Evolutionary conservation across 345 rosid genomes (phyloP).

Genomic region (Erysimum cheiranthoides): DNA sequence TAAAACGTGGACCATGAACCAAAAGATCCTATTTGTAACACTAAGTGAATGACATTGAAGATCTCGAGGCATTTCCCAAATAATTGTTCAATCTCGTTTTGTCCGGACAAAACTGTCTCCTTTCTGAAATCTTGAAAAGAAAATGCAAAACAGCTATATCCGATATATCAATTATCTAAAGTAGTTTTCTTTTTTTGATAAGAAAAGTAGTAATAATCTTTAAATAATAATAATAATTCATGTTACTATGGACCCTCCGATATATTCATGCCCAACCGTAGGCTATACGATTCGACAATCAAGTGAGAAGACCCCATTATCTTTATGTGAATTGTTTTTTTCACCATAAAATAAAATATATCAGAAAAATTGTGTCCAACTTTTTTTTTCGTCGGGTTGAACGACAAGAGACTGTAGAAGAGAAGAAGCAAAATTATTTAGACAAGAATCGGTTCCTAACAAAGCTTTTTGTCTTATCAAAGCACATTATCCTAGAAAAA

Average conservation of each 20-base stretch:
- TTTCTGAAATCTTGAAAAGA: constrained; percentile 24
- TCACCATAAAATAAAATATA: constrained; percentile 16
- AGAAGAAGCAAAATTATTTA: constrained; percentile 35
- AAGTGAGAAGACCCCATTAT: constrained; percentile 31
- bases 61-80: constrained; percentile 30
- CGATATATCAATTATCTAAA: constrained; percentile 33
- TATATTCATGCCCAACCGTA: constrained; percentile 29
- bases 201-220: constrained; percentile 21
- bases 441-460: constrained; percentile 28
- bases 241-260: constrained; percentile 39
- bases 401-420: constrained; percentile 28
- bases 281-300: constrained; percentile 24
- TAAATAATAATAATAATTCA: constrained; percentile 23
- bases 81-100: constrained; percentile 22
- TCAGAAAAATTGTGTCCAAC: constrained; percentile 23
- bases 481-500: constrained; percentile 34
- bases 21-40: constrained; percentile 25
- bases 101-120: constrained; percentile 25
- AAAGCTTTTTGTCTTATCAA: constrained; percentile 46
- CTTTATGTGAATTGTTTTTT: constrained; percentile 8
- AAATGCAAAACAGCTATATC: constrained; percentile 30
- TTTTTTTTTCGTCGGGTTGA: constrained; percentile 38
- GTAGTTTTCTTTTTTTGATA: neutral
- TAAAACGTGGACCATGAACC: constrained; percentile 1
- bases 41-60: constrained; percentile 31